Evolutionary conservation across 1,284 basidiomycete species (phyloP), one percentile per base, ranked within the genome.

Genomic region (Tilletia walkeri): DNA sequence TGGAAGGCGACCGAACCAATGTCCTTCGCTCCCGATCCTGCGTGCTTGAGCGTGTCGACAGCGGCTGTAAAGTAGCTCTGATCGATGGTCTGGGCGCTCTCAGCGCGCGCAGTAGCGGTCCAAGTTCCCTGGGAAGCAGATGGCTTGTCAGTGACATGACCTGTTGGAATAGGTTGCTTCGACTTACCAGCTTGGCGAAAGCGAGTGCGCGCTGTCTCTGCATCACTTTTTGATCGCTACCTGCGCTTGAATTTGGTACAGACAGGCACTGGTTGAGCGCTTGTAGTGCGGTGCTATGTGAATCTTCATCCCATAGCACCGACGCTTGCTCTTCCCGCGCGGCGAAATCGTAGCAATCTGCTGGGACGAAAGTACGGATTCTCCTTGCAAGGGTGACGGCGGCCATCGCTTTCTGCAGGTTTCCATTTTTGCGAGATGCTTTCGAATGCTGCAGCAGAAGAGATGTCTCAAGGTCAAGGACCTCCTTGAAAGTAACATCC

Each of bases 261-360:
- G 50, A 18, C 34, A 38, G 59, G n/a, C 36, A 63, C 47, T 86
- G 86, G 68, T 87, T 87, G 69, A 95, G 86, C 70, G 89, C 90
- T 75, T 92, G 88, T 47, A 95, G 90, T 0, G 95, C 95, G 1
- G 91, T 85, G 68, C 89, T 89, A 77, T 93, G 91, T 80, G 98
- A 94, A 48, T 89, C 89, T 77, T 93, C 91, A 4, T 88, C 85
- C 94, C 95, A 98, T 12, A 98, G 87, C 5, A 97, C 93, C 69
- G 90, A 89, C 2, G 95, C 91, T 76, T 93, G 93, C 82, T 97
- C 94, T 78, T 89, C 87, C 0, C 88, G 88, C 72, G 0, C 79
- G 80, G 72, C 89, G 89, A 24, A 95, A 85, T 56, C 85, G 86
- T 75, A 91, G 90, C 6, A 10, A 9, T 34, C 36, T 14, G 30